phyloP scores from a whole-genome alignment of 352 stramenopile genomes.

The Globisporangium middletonii region DNA sequence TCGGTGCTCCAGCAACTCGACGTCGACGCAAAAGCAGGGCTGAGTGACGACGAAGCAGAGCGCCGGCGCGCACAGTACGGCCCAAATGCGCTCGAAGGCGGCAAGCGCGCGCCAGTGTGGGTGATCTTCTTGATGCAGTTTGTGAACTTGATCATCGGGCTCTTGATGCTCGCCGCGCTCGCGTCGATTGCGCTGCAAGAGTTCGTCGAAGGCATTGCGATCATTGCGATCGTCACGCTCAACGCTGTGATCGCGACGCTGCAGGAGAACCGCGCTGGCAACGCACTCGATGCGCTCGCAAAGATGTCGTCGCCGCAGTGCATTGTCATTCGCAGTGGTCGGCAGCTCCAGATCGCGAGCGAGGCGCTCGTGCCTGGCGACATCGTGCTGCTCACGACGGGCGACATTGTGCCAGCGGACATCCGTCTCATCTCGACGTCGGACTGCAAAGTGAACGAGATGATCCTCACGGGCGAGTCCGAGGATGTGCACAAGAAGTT shows the following conservation, averaged over 20 bases:
- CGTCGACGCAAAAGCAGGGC: conserved; percentile 17
- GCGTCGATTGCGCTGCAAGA: conserved; percentile 27
- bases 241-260: conserved; percentile 33
- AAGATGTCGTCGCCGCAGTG: conserved; percentile 33
- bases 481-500: conserved; percentile 31
- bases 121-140: conserved; percentile 48
- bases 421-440: conserved; percentile 70
- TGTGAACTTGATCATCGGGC: conserved; percentile 40
- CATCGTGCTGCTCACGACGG: conserved; percentile 71
- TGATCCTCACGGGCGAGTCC: conserved; percentile 84
- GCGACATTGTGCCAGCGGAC: conserved; percentile 87
- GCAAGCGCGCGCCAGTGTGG: conserved; percentile 20
- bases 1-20: conserved; percentile 25
- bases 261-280: conserved; percentile 35
- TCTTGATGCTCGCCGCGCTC: conserved; percentile 30
- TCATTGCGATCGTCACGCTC: conserved; percentile 38
- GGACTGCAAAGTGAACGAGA: conserved; percentile 84
- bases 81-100: conserved; percentile 7
- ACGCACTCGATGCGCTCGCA: conserved; percentile 33
- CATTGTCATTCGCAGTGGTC: conserved; percentile 29
- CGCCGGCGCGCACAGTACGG: conserved; percentile 16
- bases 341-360: conserved; percentile 26
- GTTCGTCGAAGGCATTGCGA: conserved; percentile 36
- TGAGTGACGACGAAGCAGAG: conserved; percentile 22
- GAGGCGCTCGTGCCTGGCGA: conserved; percentile 47